phyloP scores from a whole-genome alignment of 129 eudicot species.

The Flaveria sonorensis region DNA sequence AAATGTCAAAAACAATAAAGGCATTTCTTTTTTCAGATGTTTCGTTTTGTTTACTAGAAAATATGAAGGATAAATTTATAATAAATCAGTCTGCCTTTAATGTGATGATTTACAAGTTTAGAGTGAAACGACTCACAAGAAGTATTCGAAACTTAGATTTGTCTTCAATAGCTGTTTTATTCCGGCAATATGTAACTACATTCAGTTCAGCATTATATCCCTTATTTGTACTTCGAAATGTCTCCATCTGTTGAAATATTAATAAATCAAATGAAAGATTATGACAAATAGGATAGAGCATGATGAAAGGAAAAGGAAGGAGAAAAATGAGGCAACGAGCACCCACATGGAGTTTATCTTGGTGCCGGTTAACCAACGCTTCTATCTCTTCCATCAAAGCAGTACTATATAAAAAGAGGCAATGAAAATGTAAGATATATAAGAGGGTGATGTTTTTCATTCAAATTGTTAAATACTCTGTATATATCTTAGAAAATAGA shows the following conservation, averaged over 20 bases:
- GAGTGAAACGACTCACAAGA: slow-evolving; percentile 60
- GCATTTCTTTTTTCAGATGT: slow-evolving; percentile 19
- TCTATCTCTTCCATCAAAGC: slow-evolving; percentile 86
- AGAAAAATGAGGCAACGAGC: background rate
- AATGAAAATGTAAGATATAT: slow-evolving; percentile 10
- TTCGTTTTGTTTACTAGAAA: slow-evolving; percentile 19
- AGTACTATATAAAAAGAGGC: slow-evolving; percentile 45
- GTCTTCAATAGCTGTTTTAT: slow-evolving; percentile 64
- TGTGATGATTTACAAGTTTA: slow-evolving; percentile 31
- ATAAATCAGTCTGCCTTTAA: slow-evolving; percentile 21
- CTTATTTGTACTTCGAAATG: slow-evolving; percentile 56
- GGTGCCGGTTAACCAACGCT: slow-evolving; percentile 81
- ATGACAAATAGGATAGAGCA: background rate
- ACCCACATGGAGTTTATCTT: slow-evolving; percentile 71
- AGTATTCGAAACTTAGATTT: slow-evolving; percentile 79
- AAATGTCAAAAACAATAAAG: slow-evolving; percentile 37
- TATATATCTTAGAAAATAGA: slow-evolving; percentile 2
- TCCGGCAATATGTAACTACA: slow-evolving; percentile 80
- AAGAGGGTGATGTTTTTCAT: background rate
- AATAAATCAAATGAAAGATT: slow-evolving; percentile 21
- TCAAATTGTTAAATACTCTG: background rate
- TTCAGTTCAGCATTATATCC: slow-evolving; percentile 77
- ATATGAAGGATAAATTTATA: slow-evolving; percentile 8
- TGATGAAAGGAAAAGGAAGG: background rate
- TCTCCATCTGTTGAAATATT: slow-evolving; percentile 64